Conservation (phyloP, 768 basidiomycete species). For the Serpula lacrymans region DNA sequence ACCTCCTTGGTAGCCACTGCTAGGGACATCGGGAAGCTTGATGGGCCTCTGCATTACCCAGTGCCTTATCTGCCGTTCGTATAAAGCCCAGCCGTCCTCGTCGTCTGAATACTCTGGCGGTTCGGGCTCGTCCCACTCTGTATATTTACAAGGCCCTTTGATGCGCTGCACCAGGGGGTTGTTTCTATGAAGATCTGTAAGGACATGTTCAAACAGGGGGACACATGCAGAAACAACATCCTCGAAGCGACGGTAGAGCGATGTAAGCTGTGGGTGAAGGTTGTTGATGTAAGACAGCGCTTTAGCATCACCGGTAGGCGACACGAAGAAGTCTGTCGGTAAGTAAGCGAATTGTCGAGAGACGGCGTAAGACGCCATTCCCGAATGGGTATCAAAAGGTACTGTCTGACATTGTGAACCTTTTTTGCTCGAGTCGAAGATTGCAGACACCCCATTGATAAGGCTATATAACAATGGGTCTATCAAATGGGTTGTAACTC, state of each 20-base stretch:
- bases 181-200: conserved; percentile 50
- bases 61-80: conserved; percentile 39
- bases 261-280: conserved; percentile 33
- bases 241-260: conserved; percentile 32
- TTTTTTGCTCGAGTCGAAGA: too few relatives aligned
- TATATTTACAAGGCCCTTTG: conserved; percentile 37
- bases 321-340: conserved; percentile 42
- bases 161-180: conserved; percentile 44
- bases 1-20: conserved; percentile 41
- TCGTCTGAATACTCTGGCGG: conserved; percentile 47
- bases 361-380: too few relatives aligned
- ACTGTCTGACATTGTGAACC: too few relatives aligned
- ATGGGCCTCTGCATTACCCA: conserved; percentile 44
- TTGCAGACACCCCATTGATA: conserved; percentile 40
- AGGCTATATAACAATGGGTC: conserved; percentile 39
- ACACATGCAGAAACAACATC: conserved; percentile 33
- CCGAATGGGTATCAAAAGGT: too few relatives aligned
- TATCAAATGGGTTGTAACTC: conserved; percentile 27
- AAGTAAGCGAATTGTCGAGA: conserved; percentile 38
- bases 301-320: conserved; percentile 22
- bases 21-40: conserved; percentile 42
- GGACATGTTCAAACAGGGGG: conserved; percentile 49
- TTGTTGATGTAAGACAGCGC: conserved; percentile 55
- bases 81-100: conserved; percentile 44
- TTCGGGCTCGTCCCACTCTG: conserved; percentile 47